These are phyloP conservation scores for Centrapalus pauciflorus DNA, from an alignment of 129 eudicot genomes.

Conservation along the genomic window DNA sequence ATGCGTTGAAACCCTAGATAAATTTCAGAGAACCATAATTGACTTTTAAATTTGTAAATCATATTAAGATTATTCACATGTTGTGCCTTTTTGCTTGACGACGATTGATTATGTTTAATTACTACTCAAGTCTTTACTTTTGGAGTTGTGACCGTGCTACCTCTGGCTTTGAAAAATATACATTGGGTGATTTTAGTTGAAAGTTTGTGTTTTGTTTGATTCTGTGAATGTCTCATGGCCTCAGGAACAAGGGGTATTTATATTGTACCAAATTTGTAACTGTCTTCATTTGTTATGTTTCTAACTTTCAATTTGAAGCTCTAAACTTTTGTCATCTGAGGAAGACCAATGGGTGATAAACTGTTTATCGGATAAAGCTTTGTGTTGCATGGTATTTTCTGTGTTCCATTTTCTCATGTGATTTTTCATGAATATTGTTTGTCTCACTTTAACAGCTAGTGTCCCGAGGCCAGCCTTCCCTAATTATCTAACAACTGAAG, in stretches of 20 bases:
- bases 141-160: neutral
- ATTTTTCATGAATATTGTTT: neutral
- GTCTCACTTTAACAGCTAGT: conserved; percentile 15
- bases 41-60: neutral
- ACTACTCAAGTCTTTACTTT: neutral
- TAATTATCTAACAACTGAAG: conserved; percentile 41
- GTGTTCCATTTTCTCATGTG: neutral
- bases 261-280: neutral
- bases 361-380: neutral
- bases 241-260: neutral
- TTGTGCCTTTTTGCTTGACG: neutral
- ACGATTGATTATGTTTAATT: neutral
- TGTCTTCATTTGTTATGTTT: neutral
- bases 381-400: neutral
- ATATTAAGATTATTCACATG: neutral
- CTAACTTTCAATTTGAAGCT: neutral
- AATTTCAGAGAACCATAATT: neutral
- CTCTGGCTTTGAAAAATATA: neutral
- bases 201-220: neutral
- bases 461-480: conserved; percentile 36
- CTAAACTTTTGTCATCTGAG: neutral
- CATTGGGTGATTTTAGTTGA: neutral
- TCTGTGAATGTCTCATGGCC: neutral
- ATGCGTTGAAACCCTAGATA: neutral
- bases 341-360: neutral